These are phyloP conservation scores for Simplicillium aogashimaense DNA, from an alignment of 2,329 filamentous ascomycete genomes.

Conservation along the genomic window DNA sequence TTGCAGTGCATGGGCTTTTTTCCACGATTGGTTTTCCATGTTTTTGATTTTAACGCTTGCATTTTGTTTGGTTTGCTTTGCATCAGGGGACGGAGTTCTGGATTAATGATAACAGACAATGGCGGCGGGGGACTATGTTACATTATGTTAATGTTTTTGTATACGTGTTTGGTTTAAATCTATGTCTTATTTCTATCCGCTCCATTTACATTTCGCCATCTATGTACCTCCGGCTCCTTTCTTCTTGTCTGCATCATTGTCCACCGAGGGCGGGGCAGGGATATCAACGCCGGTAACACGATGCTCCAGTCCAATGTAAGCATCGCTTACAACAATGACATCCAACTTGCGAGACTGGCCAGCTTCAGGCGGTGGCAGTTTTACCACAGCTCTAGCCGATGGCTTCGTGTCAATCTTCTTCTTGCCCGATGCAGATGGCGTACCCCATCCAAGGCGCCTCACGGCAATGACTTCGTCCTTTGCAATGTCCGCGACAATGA, in stretches of 20 bases:
- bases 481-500: conserved; percentile 58
- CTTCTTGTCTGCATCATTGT: conserved; percentile 34
- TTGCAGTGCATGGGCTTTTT: neutral
- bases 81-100: neutral
- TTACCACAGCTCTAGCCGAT: conserved; percentile 46
- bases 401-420: conserved; percentile 30
- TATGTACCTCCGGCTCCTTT: conserved; percentile 14
- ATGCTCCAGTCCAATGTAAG: conserved; percentile 67
- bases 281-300: conserved; percentile 37
- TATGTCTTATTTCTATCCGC: neutral
- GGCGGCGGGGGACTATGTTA: no score
- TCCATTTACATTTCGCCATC: no score
- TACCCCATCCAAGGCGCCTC: conserved; percentile 72
- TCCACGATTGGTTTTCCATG: neutral
- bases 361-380: conserved; percentile 40
- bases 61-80: no score
- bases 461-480: conserved; percentile 74
- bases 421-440: conserved; percentile 7
- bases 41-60: neutral
- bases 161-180: neutral
- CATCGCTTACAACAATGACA: conserved; percentile 74
- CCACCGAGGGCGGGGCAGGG: conserved; percentile 37
- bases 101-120: neutral
- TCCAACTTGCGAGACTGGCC: conserved; percentile 53
- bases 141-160: conserved; percentile 10